phyloP scores from a whole-genome alignment of 1,284 basidiomycete genomes.

The Austroboletus novae-zelandiae region DNA sequence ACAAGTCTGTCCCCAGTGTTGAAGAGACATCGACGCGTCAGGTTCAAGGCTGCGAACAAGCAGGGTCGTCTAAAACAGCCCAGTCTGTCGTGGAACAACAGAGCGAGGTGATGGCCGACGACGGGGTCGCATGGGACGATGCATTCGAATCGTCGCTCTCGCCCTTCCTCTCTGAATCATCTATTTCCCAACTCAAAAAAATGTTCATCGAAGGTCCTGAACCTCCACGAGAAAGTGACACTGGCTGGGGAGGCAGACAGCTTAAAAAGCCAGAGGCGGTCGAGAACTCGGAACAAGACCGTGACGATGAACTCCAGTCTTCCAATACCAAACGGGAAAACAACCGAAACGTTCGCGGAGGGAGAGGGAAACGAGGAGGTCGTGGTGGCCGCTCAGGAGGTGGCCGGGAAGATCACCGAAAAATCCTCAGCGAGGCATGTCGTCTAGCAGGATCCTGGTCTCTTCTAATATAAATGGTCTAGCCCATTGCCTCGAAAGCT shows the following conservation, averaged over 20 bases:
- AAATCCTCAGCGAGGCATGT: constrained; percentile 78
- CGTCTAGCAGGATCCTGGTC: constrained; percentile 13
- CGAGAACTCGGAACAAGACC: constrained; percentile 16
- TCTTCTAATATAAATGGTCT: constrained; percentile 21
- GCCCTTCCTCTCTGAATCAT: constrained; percentile 60
- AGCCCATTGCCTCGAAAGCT: constrained; percentile 84
- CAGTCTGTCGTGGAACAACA: constrained; percentile 7
- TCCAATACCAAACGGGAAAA: constrained; percentile 36
- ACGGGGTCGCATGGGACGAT: constrained; percentile 60
- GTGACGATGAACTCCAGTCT: constrained; percentile 29
- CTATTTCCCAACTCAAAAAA: constrained; percentile 62
- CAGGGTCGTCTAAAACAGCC: constrained; percentile 5
- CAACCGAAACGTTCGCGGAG: constrained; percentile 44
- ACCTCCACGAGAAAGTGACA: constrained; percentile 63
- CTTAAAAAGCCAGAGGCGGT: constrained; percentile 33
- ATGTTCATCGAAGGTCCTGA: constrained; percentile 77
- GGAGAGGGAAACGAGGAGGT: constrained; percentile 42
- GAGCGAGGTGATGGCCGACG: constrained; percentile 3
- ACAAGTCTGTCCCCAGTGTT: constrained; percentile 11
- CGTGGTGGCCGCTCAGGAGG: constrained; percentile 38
- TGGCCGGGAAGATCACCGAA: constrained; percentile 61
- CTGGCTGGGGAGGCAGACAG: constrained; percentile 60
- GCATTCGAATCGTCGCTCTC: constrained; percentile 54
- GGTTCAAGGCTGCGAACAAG: neutral
- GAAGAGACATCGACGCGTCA: constrained; percentile 2